A percentile compares a stretch with the other conserved stretches of the same genome.
Conservation (phyloP, 331 rosid species). For the Malus hybrid region DNA sequence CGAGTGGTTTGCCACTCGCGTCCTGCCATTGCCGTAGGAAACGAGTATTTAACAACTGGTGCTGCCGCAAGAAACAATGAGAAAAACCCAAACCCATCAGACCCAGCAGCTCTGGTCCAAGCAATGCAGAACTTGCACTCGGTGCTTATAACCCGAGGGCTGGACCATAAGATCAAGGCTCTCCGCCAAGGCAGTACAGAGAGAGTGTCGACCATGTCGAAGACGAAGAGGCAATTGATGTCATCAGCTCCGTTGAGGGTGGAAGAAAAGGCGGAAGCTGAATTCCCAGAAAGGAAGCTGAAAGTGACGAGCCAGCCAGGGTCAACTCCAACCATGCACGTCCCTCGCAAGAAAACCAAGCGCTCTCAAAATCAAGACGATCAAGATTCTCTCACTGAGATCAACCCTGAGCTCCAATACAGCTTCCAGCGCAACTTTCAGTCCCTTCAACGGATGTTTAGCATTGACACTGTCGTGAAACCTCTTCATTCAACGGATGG, state of each 20-base stretch:
- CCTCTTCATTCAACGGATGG: conserved; percentile 43
- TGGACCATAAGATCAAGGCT: conserved; percentile 40
- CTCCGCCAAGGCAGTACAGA: background rate
- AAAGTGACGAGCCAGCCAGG: conserved; percentile 67
- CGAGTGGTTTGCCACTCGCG: conserved; percentile 36
- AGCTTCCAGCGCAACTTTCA: conserved; percentile 89
- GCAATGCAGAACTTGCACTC: conserved; percentile 44
- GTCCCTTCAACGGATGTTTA: conserved; percentile 88
- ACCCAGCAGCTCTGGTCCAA: conserved; percentile 28
- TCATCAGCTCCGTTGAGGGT: conserved; percentile 95
- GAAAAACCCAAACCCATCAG: background rate
- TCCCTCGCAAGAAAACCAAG: conserved; percentile 54
- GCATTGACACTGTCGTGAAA: conserved; percentile 82
- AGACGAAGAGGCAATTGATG: conserved; percentile 63
- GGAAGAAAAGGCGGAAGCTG: conserved; percentile 29
- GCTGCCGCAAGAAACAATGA: background rate
- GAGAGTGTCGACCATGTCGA: conserved; percentile 30
- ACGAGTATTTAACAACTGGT: conserved; percentile 30
- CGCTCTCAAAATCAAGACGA: conserved; percentile 12
- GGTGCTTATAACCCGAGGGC: conserved; percentile 26
- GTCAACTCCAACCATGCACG: conserved; percentile 60
- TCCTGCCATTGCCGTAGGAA: conserved; percentile 43
- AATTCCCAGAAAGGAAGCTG: conserved; percentile 59
- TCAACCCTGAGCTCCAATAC: conserved; percentile 91
- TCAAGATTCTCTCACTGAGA: conserved; percentile 52